Conservation (phyloP, 148 eudicot species). For the Camellia sinensis region DNA sequence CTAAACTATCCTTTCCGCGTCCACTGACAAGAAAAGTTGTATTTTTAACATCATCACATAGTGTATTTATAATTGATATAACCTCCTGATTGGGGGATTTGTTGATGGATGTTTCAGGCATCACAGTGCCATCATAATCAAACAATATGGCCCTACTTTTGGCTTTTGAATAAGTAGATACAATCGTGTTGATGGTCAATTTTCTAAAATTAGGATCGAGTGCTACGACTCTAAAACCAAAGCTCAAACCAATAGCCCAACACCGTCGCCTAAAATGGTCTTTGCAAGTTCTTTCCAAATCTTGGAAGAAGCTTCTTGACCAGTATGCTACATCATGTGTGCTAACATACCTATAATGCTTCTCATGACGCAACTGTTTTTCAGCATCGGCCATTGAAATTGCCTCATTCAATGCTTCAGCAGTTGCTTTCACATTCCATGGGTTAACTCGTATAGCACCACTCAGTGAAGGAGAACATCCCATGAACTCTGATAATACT, state of each 20-base stretch:
- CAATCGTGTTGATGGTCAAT: slow-evolving; percentile 35
- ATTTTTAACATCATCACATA: slow-evolving; percentile 29
- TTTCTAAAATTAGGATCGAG: slow-evolving; percentile 43
- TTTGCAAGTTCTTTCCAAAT: slow-evolving; percentile 41
- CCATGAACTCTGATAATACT: slow-evolving; percentile 54
- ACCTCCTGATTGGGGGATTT: slow-evolving; percentile 35
- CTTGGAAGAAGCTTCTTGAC: slow-evolving; percentile 43
- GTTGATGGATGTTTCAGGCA: slow-evolving; percentile 42
- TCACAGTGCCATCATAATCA: slow-evolving; percentile 43
- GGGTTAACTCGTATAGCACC: slow-evolving; percentile 64
- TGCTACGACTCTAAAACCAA: slow-evolving; percentile 46
- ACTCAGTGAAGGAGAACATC: slow-evolving; percentile 60
- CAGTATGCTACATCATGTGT: slow-evolving; percentile 46
- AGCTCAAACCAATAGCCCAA: slow-evolving; percentile 45
- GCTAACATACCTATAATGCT: slow-evolving; percentile 46
- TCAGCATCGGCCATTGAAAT: slow-evolving; percentile 44
- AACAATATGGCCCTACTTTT: slow-evolving; percentile 40
- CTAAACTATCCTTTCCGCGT: slow-evolving; percentile 39
- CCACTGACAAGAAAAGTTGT: slow-evolving; percentile 45
- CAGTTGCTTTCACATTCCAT: slow-evolving; percentile 45
- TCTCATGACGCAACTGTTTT: slow-evolving; percentile 51
- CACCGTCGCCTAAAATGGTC: slow-evolving; percentile 39
- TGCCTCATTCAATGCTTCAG: slow-evolving; percentile 49
- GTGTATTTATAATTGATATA: slow-evolving; percentile 24
- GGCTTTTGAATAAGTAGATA: slow-evolving; percentile 34